Base-by-base conservation (phyloP, 345 rosid species). In the Turnera subulata region DNA sequence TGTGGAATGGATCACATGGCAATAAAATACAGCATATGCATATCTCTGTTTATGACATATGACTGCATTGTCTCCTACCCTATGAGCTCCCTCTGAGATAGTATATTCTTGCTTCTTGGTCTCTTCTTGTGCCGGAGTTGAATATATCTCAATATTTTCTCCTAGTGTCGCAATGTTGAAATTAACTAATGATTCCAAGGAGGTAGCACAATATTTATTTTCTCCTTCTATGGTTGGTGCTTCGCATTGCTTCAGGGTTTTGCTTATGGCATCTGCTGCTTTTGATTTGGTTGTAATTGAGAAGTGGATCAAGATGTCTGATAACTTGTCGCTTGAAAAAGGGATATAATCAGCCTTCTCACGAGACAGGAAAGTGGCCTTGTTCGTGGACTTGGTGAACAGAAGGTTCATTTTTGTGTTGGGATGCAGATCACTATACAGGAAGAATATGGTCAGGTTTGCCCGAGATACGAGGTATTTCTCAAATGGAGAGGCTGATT, bases 1-100 rank as follows among this genome's bases (percentile, higher is more conserved):
- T 11, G 44, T 58, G 7, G 5, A 9, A 11, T 1, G 14, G 19
- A 58, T 6, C 6, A 11, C 16, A 33, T 58, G 62, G 15, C 51
- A 46, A 18, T 25, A 44, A 29, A 45, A 32, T 40, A 57, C 62
- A 25, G 62, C 62, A 45, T 58, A 58, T 6, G 51, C 25, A 58
- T 58, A 58, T 14, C 17, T 1, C 39, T 14, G 15, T 39, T 24
- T 25, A 24, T 50, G 54, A 8, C 35, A 50, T n/a, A 16, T n/a
- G 0, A 26, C 11, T 16, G 54, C 54, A 7, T 50, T 50, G 16
- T 25, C 37, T 16, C 55, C 37, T 4, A n/a, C 32, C 55, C 24
- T 15, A 0, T n/a, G 10, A 0, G 6, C 13, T 9, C 0, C 2
- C 1, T 11, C 18, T 4, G 20, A 24, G 6, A 50, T 29, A 26